Base-by-base conservation (phyloP, 768 basidiomycete species). In the Artomyces pyxidatus region DNA sequence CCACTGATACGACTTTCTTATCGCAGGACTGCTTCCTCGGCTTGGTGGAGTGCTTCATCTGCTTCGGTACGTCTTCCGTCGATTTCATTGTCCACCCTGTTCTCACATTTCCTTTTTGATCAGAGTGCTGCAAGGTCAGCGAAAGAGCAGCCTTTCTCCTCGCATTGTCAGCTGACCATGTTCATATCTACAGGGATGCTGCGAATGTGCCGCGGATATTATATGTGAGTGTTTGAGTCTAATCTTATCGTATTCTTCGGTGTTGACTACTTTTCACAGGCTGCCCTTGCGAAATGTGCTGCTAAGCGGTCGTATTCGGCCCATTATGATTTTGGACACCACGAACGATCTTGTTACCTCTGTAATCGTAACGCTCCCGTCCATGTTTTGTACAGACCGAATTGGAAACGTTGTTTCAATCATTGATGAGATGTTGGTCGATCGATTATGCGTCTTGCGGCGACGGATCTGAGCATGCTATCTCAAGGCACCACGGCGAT, bases 201-300 rank as follows among this genome's bases (percentile, higher is more conserved):
- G 83, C 72, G 84, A 84, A 25, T 84, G 83, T 60, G 55, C 64
- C 47, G 85, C 69, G 16, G 84, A 86, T 58, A 85, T 87, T 56
- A 55, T 87, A 38, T 88, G 85, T 86, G 60, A 62, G 85, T 19
- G 37, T 29, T 14, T 45, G 17, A 22, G 4, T 17, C 26, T 11
- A n/a, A 11, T 22, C n/a, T 37, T 11, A 3, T 1, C 27, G 14
- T 9, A n/a, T 12, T 35, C 48, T 17, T 53, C 61, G 38, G 55
- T 7, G 7, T 14, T 3, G 25, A 25, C 23, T 38, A 10, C 38
- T 22, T 21, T 39, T 8, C 45, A 6, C 54, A 86, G 84, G 84
- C 65, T 87, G 83, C 72, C 85, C 85, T 8, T 87, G 85, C 70
- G 85, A 87, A 68, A 77, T 85, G 77, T 80, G 78, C 63, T 85